Evolutionary conservation across 2,329 filamentous ascomycete genomes (phyloP), one percentile per base, ranked within the genome.

Genomic region (Aotearoamyces nothofagi): DNA sequence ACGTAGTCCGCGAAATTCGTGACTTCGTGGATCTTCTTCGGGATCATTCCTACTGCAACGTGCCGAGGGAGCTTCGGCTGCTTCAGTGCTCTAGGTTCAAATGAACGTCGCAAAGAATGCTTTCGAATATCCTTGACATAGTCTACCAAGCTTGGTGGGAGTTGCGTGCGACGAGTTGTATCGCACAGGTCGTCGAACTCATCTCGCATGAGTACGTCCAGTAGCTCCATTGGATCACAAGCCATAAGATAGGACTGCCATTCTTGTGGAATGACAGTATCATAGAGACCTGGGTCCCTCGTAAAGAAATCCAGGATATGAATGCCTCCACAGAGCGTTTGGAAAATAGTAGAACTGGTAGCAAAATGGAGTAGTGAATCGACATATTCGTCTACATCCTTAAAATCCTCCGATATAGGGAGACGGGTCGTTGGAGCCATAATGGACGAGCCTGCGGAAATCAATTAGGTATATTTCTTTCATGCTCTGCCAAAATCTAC

Each of bases 241-340:
- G 63, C 54, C 19, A 77, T 56, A 39, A 96, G 75, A 56, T 84
- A 96, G 0, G 60, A 48, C 38, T 81, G 71, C 90, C 90, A 98
- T 52, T 84, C 74, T 35, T 66, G 50, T 0, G 84, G 81, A 2
- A 98, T 54, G 2, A 87, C 66, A 1, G 67, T 63, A 29, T 78
- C 69, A 50, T 93, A 98, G 0, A 94, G 64, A 38, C 83, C 78
- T 4, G 83, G 81, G 26, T 83, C 70, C 23, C 72, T 70, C 2
- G 84, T 94, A 56, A 94, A 83, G 55, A 98, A 96, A 51, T 98
- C 90, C 32, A 96, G 65, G 37, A 98, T 86, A 49, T 98, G 90
- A 1, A 96, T 81, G n/a, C 87, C 86, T 30, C 90, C 90, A 48
- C 84, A 93, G n/a, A 98, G 64, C 15, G 81, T 82, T 39, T 82